Base-by-base conservation (phyloP, 768 basidiomycete species). In the Leccinellum rugosiceps region DNA sequence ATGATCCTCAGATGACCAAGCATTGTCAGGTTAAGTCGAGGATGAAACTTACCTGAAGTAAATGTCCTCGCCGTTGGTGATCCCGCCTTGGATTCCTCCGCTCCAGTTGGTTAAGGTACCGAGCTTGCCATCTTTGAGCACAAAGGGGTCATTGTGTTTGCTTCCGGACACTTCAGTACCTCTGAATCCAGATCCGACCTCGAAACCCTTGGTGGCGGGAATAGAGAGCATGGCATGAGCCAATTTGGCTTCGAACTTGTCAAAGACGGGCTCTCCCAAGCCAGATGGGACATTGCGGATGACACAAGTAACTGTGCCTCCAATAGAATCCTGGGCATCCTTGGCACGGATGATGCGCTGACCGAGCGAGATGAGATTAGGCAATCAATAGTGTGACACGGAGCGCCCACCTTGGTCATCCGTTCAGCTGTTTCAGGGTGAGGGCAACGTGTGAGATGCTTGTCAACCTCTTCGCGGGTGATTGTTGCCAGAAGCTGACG, bases 181-280 rank as follows among this genome's bases (percentile, higher is more conserved):
- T 62, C 84, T 81, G 82, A 99, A 97, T 25, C 97, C 97, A 30
- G 93, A 96, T 41, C 97, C 97, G 62, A 98, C 87, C 76, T 99
- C 97, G 73, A 99, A 98, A 6, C 86, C 94, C 70, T 99, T 99
- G 54, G 97, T 98, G 17, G 97, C 96, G 26, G 97, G 97, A 68
- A 99, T 97, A 54, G 94, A 97, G 52, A 99, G 83, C 96, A 99
- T 98, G 8, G 97, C 97, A 70, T 98, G 97, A 13, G 84, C 96
- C 58, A 99, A 86, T 60, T 83, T 83, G 19, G 97, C 97, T 74
- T 97, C 96, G 72, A 98, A 88, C 75, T 98, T 98, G 83, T 99
- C 95, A 74, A 99, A 98, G 51, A 92, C 90, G 53, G 97, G 97
- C 73, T 98, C 97, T 50, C 97, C 97, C 28, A 98, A 84, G 8